Percentiles rank a stretch among this genome's conserved stretches.
These are phyloP conservation scores for Talaromyces adpressus DNA, from an alignment of 495 filamentous ascomycete genomes.

Conservation along the genomic window DNA sequence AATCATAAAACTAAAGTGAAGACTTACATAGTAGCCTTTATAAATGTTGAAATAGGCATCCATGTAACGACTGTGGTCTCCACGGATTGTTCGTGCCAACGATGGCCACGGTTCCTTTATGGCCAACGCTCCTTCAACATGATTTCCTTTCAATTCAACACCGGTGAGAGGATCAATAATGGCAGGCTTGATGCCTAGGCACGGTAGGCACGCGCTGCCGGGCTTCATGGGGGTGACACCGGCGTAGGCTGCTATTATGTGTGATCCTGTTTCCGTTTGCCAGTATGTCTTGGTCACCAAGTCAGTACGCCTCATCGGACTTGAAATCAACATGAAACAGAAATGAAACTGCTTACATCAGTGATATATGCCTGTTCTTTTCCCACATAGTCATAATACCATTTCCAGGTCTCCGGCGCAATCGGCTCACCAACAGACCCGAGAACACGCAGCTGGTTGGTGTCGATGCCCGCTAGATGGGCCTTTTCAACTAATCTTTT, in stretches of 20 bases:
- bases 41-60: slow-evolving; percentile 97
- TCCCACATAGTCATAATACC: slow-evolving; percentile 95
- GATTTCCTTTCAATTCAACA: slow-evolving; percentile 89
- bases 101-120: slow-evolving; percentile 99
- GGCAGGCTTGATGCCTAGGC: slow-evolving; percentile 97
- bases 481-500: slow-evolving; percentile 89
- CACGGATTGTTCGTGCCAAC: slow-evolving; percentile 98
- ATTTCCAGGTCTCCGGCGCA: slow-evolving; percentile 97
- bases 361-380: slow-evolving; percentile 89
- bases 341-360: slow-evolving; percentile 59
- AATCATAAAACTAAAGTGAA: neutral
- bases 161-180: slow-evolving; percentile 96
- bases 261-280: slow-evolving; percentile 98
- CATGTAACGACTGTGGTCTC: slow-evolving; percentile 96
- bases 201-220: slow-evolving; percentile 52
- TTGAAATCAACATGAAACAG: slow-evolving; percentile 9
- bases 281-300: slow-evolving; percentile 74
- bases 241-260: slow-evolving; percentile 58
- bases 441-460: slow-evolving; percentile 82
- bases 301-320: too few species aligned
- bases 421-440: slow-evolving; percentile 97
- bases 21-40: slow-evolving; percentile 91
- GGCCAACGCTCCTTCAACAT: slow-evolving; percentile 96
- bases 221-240: slow-evolving; percentile 51
- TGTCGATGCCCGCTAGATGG: slow-evolving; percentile 65